A percentile compares a stretch with the other conserved stretches of the same genome.
These are phyloP conservation scores for Hymenoscyphus scutula DNA, from an alignment of 2,329 filamentous ascomycete species.

Conservation along the genomic window DNA sequence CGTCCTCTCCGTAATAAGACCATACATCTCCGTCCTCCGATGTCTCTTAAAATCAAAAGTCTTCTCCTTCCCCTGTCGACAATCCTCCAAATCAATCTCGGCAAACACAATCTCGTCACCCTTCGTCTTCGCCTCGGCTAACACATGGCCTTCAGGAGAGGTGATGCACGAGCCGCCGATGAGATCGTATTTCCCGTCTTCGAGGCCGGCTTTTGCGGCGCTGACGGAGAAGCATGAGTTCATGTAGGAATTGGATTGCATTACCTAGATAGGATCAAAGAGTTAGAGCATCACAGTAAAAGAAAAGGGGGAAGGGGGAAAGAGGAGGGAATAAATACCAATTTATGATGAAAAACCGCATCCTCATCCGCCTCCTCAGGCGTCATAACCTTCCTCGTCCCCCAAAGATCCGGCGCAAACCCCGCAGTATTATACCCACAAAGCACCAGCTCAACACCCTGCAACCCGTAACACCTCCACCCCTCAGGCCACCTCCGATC, in stretches of 20 bases:
- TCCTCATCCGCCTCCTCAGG: constrained; percentile 44
- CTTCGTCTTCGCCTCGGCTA: constrained; percentile 49
- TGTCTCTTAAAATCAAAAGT: constrained; percentile 46
- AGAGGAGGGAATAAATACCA: neutral
- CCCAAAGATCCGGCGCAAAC: constrained; percentile 47
- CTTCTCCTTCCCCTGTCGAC: constrained; percentile 47
- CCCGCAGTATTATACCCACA: constrained; percentile 53
- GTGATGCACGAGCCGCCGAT: constrained; percentile 50
- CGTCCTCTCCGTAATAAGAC: constrained; percentile 41
- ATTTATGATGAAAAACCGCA: constrained; percentile 51
- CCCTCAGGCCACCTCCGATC: constrained; percentile 53
- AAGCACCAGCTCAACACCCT: constrained; percentile 47
- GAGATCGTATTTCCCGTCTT: constrained; percentile 50
- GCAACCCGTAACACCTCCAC: constrained; percentile 51
- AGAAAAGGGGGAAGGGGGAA: neutral
- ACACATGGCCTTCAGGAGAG: constrained; percentile 47
- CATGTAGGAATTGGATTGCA: constrained; percentile 52
- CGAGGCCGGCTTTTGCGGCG: constrained; percentile 48
- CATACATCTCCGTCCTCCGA: constrained; percentile 44
- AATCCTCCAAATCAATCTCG: constrained; percentile 48
- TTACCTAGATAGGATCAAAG: constrained; percentile 38
- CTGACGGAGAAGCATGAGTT: constrained; percentile 51
- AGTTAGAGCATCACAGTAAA: neutral
- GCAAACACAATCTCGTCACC: constrained; percentile 51
- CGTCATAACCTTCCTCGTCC: constrained; percentile 42